Evolutionary conservation across 1,139 yeast genomes (phyloP), one percentile per base, ranked within the genome.

Genomic region (Yamadazyma atmosphaerica): DNA sequence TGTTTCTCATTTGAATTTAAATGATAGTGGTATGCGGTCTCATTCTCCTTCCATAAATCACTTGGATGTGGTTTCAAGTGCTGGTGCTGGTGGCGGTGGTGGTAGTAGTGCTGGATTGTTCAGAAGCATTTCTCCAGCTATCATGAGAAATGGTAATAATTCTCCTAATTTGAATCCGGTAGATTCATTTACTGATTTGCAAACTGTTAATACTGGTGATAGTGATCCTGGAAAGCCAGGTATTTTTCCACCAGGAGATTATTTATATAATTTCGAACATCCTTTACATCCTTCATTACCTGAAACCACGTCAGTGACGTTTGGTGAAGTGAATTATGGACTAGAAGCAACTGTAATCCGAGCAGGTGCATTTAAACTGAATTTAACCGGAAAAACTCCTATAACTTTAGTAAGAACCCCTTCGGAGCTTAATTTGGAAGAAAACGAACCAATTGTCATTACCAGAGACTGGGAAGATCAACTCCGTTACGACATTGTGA

Each of bases 391-490:
- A 1, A 68, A 72, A 43, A 61, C 78, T 34, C 86, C 87, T 1
- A 74, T 92, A 1, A 71, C 69, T 4, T 67, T 92, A 18, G 77
- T 92, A 5, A 70, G 98, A 46, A 75, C 89, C 0, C 92, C 90
- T 7, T 74, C 88, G 0, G 90, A 85, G 43, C 78, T 77, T 32
- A 86, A 88, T 38, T 74, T 84, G 30, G 98, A 92, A 57, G 90
- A 87, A 52, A 83, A 86, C 44, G 98, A 92, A 57, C 98, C 98
- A 0, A 92, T 92, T 38, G 87, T 89, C 4, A 89, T 92, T 30
- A 74, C 86, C 12, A 73, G 95, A 46, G 92, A 86, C 50, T 92
- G 98, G 98, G 98, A 92, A 58, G 90, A 86, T 56, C 89, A 86
- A 55, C 62, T 92, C 30, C 82, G 83, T 49, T 92, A 92, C 56